Base-by-base conservation (phyloP, 108 stramenopile genomes). In the Epipyxis sp. region DNA sequence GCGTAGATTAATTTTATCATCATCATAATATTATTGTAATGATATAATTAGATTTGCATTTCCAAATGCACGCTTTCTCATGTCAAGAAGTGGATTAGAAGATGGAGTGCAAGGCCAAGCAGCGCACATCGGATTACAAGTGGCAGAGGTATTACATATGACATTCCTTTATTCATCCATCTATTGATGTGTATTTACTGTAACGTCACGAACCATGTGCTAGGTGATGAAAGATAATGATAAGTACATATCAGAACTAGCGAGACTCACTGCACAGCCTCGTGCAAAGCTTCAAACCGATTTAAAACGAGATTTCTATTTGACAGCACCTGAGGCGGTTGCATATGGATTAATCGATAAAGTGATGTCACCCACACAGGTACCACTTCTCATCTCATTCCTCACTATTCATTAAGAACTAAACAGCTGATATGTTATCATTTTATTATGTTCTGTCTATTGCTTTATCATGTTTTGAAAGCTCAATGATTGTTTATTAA, bases 241-340 rank as follows among this genome's bases (percentile, higher is more conserved):
- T 57, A 86, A 87, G 13, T 81, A 91, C 72, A 89, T 91, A 45
- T 44, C 61, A 0, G 92, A 91, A 76, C 81, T 97, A 35, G 45
- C 88, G 50, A 81, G 79, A 59, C 79, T 95, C 79, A 94, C 93
- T 25, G 94, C 94, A 44, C 94, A 94, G 58, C 71, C 88, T 1
- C 1, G 84, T 39, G 89, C 87, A 27, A 86, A 83, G 39, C 90
- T 95, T 76, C 85, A 89, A 44, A 59, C 89, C 40, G 95, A 97
- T 84, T 77, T 95, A 79, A 81, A 85, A 69, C 87, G 96, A 16
- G 95, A 95, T 82, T 97, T 97, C 88, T 97, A 97, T 83, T 84
- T 97, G 46, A 86, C 84, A 39, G 84, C 90, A 29, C 90, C 93
- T 45, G 96, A 97, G 81, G 94, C 83, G 13, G 86, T 82, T 0